These are phyloP conservation scores for Galerina marginata DNA, from an alignment of 768 basidiomycete genomes.

Conservation along the genomic window DNA sequence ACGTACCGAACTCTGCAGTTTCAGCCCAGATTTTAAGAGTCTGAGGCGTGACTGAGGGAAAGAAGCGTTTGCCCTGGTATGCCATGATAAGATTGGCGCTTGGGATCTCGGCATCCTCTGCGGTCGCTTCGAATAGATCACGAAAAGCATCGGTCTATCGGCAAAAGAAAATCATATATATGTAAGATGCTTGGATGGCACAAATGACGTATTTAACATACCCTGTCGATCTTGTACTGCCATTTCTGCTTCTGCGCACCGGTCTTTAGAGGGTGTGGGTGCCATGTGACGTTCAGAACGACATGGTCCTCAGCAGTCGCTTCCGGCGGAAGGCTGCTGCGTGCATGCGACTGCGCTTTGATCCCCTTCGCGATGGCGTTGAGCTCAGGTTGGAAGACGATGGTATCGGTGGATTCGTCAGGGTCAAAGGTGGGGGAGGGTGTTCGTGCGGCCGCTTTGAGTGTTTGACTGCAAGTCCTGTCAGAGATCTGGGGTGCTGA, in stretches of 20 bases:
- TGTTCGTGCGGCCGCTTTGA: constrained; percentile 45
- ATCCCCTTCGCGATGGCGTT: constrained; percentile 53
- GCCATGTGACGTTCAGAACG: constrained; percentile 64
- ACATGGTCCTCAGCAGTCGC: constrained; percentile 44
- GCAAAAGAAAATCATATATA: not conserved
- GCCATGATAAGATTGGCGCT: constrained; percentile 61
- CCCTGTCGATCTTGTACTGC: constrained; percentile 65
- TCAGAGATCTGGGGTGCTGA: not conserved
- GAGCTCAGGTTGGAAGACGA: constrained; percentile 67
- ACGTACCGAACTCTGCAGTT: constrained; percentile 63
- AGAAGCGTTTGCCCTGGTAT: constrained; percentile 66
- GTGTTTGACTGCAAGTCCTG: constrained; percentile 45
- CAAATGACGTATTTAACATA: constrained; percentile 31
- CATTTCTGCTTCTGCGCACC: constrained; percentile 45
- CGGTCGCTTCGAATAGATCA: constrained; percentile 65
- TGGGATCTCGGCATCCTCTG: constrained; percentile 62
- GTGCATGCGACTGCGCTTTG: constrained; percentile 32
- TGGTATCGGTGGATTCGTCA: constrained; percentile 52
- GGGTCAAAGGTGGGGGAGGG: constrained; percentile 52
- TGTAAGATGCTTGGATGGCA: not conserved
- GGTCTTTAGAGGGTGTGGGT: constrained; percentile 62
- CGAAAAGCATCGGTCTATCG: constrained; percentile 68
- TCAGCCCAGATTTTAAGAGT: constrained; percentile 71
- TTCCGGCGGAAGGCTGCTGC: constrained; percentile 33
- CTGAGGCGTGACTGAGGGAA: constrained; percentile 70